Conservation (phyloP, 352 stramenopile genomes). For the Phytophthora melonis region DNA sequence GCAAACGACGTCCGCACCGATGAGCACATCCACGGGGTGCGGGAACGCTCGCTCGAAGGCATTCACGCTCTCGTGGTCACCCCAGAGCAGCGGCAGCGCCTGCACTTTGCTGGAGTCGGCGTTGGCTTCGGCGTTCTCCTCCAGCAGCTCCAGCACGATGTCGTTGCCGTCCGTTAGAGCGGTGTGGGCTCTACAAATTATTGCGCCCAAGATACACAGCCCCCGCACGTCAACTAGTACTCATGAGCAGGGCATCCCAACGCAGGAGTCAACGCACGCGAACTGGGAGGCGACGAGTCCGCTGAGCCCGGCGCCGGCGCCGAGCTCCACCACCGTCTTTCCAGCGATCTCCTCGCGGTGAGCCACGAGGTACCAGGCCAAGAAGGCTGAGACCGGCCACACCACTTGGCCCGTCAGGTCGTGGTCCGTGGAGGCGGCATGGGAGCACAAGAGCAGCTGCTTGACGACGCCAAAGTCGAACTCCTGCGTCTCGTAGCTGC, state of each 20-base stretch:
- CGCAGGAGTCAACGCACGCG: conserved; percentile 42
- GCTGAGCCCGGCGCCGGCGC: conserved; percentile 62
- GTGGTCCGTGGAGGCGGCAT: conserved; percentile 72
- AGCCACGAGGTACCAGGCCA: conserved; percentile 57
- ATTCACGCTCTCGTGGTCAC: conserved; percentile 50
- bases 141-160: conserved; percentile 69
- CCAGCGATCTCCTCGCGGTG: conserved; percentile 45
- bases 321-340: conserved; percentile 65
- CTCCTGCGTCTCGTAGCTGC: conserved; percentile 56
- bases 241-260: conserved; percentile 7
- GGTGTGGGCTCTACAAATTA: conserved; percentile 43
- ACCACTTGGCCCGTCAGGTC: conserved; percentile 83
- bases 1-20: conserved; percentile 78
- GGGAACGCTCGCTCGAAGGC: conserved; percentile 58
- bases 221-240: conserved; percentile 6
- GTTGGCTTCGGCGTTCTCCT: conserved; percentile 50
- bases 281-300: conserved; percentile 71
- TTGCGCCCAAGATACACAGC: conserved; percentile 13
- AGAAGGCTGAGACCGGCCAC: conserved; percentile 74
- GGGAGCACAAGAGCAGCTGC: conserved; percentile 59
- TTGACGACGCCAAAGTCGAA: conserved; percentile 61
- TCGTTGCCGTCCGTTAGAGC: conserved; percentile 78
- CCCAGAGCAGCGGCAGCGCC: conserved; percentile 58
- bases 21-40: conserved; percentile 61
- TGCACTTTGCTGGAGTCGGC: conserved; percentile 46